phyloP scores from a whole-genome alignment of 225 moss, liverwort and hornwort genomes.

The Bryoerythrophyllum caledonicum region DNA sequence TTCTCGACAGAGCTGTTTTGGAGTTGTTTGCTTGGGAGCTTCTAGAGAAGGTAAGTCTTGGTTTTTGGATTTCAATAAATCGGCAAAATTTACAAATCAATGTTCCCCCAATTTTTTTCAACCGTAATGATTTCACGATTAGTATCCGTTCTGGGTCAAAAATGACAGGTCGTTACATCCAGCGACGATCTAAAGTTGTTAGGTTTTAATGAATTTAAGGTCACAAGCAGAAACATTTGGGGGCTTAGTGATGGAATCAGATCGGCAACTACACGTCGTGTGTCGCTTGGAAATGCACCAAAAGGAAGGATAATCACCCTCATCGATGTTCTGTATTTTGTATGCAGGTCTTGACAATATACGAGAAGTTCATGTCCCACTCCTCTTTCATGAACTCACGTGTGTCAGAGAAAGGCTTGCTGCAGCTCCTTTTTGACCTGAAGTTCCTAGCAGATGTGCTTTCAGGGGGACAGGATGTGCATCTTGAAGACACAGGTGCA shows the following conservation, averaged over 20 bases:
- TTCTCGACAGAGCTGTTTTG: conserved; percentile 81
- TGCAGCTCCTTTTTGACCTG: conserved; percentile 91
- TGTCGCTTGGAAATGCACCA: not conserved
- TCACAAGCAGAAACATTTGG: not conserved
- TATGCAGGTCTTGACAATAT: conserved; percentile 77
- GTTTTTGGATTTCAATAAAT: not conserved
- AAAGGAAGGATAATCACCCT: not conserved
- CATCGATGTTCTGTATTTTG: conserved; percentile 10
- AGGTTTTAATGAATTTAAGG: not conserved
- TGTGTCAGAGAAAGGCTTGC: conserved; percentile 92
- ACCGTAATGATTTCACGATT: not conserved
- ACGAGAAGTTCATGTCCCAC: conserved; percentile 82
- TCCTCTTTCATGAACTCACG: conserved; percentile 68
- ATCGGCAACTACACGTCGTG: not conserved
- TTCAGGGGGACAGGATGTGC: conserved; percentile 81
- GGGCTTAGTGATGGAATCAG: not conserved
- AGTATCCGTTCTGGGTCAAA: not conserved
- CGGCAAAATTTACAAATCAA: not conserved
- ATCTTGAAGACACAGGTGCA: conserved; percentile 40
- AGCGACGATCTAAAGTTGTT: not conserved
- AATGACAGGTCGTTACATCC: not conserved
- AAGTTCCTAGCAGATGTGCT: conserved; percentile 87
- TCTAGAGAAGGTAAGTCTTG: conserved; percentile 59
- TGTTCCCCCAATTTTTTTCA: not conserved
- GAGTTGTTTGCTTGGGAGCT: conserved; percentile 84